Evolutionary conservation across 2,329 filamentous ascomycete species (phyloP), one percentile per base, ranked within the genome.

Genomic region (Ilyonectria sp.): DNA sequence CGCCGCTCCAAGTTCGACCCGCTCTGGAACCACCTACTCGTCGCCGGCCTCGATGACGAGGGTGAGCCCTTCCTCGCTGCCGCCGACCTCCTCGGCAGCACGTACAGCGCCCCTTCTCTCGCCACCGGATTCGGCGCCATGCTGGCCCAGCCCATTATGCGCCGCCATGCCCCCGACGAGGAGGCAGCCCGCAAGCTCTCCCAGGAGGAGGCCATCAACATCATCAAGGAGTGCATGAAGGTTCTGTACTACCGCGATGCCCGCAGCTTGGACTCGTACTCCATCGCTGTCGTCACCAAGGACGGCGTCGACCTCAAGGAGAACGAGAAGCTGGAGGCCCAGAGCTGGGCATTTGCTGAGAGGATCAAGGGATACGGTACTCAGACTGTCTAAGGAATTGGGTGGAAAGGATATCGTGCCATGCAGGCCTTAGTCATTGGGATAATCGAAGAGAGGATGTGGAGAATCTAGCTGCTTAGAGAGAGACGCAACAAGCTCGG

Each of bases 311-410:
- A 97, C 62, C 80, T 98, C 73, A 92, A 91, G 81, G 90, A 97
- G 82, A 85, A 93, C 76, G 93, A 97, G 86, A 91, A 94, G 87
- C 87, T 99, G 73, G 95, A 98, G 87, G 88, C 91, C 76, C 95
- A 98, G 88, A 98, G 94, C 88, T 98, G 95, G 96, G 94, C 93
- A 58, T 99, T 99, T 85, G 96, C 96, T 26, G 95, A 98, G 80
- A 89, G 92, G 75, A 98, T 99, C 82, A 92, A 90, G 82, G 96
- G 96, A 50, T 99, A 99, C 80, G 96, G 96, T 69, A 97, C 95
- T 29, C 95, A 98, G 86, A 87, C 84, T 52, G 87, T 89, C 13
- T 90, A 85, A n/a, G 13, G 37, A 55, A 58, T 50, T n/a, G 54
- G 64, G 50, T 19, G 54, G 47, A 53, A 60, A 37, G 54, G 52